phyloP scores from a whole-genome alignment of 176 grass and related monocot species.

The Zea luxurians region DNA sequence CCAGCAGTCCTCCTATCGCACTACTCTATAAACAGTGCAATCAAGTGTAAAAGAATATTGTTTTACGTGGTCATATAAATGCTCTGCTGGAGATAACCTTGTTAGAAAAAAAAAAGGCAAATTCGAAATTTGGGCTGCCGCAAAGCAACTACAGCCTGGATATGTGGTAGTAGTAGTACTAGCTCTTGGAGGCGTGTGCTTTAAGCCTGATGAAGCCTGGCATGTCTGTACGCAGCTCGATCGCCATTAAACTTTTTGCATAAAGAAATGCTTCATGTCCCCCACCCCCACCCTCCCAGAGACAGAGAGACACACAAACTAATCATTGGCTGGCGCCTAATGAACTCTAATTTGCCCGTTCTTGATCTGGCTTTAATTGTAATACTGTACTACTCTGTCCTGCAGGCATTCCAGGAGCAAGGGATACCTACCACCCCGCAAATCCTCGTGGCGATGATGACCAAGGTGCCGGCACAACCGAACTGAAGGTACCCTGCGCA shows the following conservation, averaged over 20 bases:
- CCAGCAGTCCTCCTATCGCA: too few species aligned
- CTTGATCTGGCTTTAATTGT: neutral
- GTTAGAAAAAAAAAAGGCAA: neutral
- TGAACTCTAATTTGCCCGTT: neutral
- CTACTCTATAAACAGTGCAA: too few species aligned
- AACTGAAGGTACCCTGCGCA: neutral
- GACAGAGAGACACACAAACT: neutral
- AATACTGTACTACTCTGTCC: neutral
- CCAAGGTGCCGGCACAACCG: conserved; percentile 53
- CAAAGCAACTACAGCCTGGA: conserved; percentile 21
- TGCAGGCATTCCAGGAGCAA: conserved; percentile 91
- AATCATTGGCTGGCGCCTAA: conserved; percentile 20
- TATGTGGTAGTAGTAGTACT: neutral
- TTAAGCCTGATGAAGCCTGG: conserved; percentile 30
- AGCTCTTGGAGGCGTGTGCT: conserved; percentile 30
- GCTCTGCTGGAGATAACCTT: neutral
- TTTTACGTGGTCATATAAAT: too few species aligned
- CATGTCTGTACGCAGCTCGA: conserved; percentile 21
- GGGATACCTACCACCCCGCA: conserved; percentile 83
- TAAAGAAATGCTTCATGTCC: conserved; percentile 39
- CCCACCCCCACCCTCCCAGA: conserved; percentile 14
- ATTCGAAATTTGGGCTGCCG: neutral
- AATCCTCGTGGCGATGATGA: conserved; percentile 80
- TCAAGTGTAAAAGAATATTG: too few species aligned
- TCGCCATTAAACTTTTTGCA: conserved; percentile 10